A percentile compares a stretch with the other conserved stretches of the same genome.
These are phyloP conservation scores for Syncephalastrum contaminatum DNA, from an alignment of 371 early-diverging fungal species.

Conservation along the genomic window DNA sequence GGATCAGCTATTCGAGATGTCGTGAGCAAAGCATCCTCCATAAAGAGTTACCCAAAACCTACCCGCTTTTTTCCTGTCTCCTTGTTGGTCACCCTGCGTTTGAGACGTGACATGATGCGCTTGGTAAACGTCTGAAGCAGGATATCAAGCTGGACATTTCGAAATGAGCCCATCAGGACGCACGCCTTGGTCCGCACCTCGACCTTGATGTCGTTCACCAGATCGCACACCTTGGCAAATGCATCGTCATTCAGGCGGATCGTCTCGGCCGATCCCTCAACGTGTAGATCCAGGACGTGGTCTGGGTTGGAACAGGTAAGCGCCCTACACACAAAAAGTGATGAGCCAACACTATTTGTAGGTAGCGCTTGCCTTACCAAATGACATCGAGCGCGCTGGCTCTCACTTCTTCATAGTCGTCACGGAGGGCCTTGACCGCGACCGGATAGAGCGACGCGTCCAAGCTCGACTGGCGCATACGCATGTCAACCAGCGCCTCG, in stretches of 20 bases:
- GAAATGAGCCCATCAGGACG: constrained; percentile 63
- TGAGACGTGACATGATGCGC: constrained; percentile 69
- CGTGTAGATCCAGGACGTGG: constrained; percentile 43
- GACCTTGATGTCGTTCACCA: constrained; percentile 73
- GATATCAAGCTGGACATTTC: constrained; percentile 54
- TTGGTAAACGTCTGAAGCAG: constrained; percentile 76
- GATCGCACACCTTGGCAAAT: constrained; percentile 73
- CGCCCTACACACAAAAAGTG: constrained; percentile 19
- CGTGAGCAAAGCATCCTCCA: too few relatives aligned
- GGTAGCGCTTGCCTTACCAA: constrained; percentile 40
- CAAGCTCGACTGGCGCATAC: constrained; percentile 46
- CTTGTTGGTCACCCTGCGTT: constrained; percentile 11
- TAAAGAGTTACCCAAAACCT: constrained; percentile 1
- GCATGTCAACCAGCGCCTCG: constrained; percentile 53
- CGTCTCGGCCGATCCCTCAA: constrained; percentile 44
- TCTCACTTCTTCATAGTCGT: constrained; percentile 72
- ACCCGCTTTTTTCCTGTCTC: constrained; percentile 1
- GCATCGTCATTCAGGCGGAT: constrained; percentile 75
- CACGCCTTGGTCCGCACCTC: constrained; percentile 70
- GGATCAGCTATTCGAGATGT: constrained; percentile 24
- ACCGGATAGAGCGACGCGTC: constrained; percentile 56
- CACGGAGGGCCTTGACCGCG: constrained; percentile 57
- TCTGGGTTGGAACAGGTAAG: constrained; percentile 53
- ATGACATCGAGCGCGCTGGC: constrained; percentile 64
- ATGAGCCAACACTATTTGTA: constrained; percentile 9